phyloP scores from a whole-genome alignment of 1,284 basidiomycete genomes.

The Porogramme epimiltina region DNA sequence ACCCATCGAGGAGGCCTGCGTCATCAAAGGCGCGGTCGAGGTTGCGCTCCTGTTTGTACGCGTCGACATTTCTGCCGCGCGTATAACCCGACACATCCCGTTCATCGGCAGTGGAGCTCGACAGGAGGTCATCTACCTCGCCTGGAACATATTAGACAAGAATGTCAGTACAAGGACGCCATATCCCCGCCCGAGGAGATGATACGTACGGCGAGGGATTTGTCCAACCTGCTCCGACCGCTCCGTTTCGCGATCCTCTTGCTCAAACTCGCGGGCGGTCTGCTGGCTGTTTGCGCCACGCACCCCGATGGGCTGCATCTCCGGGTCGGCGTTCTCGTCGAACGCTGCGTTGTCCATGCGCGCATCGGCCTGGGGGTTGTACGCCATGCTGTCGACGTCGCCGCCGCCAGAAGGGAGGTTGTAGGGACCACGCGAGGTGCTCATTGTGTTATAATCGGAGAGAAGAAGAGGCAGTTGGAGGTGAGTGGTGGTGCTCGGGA shows the following conservation, averaged over 20 bases:
- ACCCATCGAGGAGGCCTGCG: slow-evolving; percentile 17
- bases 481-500: neutral
- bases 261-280: slow-evolving; percentile 18
- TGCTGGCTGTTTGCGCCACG: slow-evolving; percentile 29
- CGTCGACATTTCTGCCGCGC: slow-evolving; percentile 28
- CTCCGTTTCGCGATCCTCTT: slow-evolving; percentile 27
- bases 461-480: neutral
- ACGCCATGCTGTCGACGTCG: slow-evolving; percentile 26
- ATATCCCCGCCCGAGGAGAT: neutral
- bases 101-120: slow-evolving; percentile 24
- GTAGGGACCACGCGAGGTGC: slow-evolving; percentile 24
- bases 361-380: slow-evolving; percentile 29
- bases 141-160: slow-evolving; percentile 13
- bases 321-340: slow-evolving; percentile 18
- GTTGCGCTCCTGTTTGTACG: slow-evolving; percentile 31
- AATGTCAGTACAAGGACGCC: neutral
- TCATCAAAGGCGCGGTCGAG: slow-evolving; percentile 24
- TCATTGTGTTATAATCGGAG: slow-evolving; percentile 11
- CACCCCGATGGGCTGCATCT: slow-evolving; percentile 22
- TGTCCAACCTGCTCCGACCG: slow-evolving; percentile 24
- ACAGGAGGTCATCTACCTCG: slow-evolving; percentile 28
- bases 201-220: slow-evolving; percentile 24
- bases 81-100: slow-evolving; percentile 23
- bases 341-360: slow-evolving; percentile 28
- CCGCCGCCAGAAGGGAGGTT: slow-evolving; percentile 20